Evolutionary conservation across 805 yeast species (phyloP), one percentile per base, ranked within the genome.

Genomic region (Ascoidea tarda): DNA sequence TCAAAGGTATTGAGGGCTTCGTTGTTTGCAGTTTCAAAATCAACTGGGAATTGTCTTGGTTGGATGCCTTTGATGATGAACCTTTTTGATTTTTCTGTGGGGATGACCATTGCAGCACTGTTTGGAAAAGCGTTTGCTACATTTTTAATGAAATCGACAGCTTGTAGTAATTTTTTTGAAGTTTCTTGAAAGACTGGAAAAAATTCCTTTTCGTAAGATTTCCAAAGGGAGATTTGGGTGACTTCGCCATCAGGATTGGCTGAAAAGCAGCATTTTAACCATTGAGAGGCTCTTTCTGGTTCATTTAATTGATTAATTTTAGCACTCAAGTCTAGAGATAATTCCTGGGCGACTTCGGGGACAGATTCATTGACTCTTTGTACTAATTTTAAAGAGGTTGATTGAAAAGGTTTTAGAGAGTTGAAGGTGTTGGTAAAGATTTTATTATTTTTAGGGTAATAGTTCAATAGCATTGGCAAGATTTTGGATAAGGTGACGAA

Each of bases 151-250:
- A 93, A 93, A 59, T 93, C 98, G 10, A 93, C 97, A 0, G 99
- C 99, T 0, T 96, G 96, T 38, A 91, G 73, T 50, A 91, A 69
- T 59, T 80, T 78, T 53, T 75, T 72, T 12, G 66, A 65, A 3
- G 71, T 71, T 52, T 75, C 76, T 55, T 84, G 84, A 61, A 93
- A 93, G 14, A 38, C 14, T 38, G 44, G 44, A 2, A 38, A 38
- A 38, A 38, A 38, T 64, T 85, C 93, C 12, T 81, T 71, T 65
- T 93, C 98, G 68, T 93, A 93, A 0, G 96, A 81, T 65, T 89
- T 87, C 99, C 99, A 93, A 48, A 93, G 75, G 16, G 95, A 85
- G 32, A 93, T 90, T 68, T 93, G 99, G 0, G 97, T 89, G 8
- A 90, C 96, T 62, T 89, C 96, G 4, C 91, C 88, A 6, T 75